These are phyloP conservation scores for Bidens hawaiensis DNA, from an alignment of 140 eudicot species.

Conservation along the genomic window DNA sequence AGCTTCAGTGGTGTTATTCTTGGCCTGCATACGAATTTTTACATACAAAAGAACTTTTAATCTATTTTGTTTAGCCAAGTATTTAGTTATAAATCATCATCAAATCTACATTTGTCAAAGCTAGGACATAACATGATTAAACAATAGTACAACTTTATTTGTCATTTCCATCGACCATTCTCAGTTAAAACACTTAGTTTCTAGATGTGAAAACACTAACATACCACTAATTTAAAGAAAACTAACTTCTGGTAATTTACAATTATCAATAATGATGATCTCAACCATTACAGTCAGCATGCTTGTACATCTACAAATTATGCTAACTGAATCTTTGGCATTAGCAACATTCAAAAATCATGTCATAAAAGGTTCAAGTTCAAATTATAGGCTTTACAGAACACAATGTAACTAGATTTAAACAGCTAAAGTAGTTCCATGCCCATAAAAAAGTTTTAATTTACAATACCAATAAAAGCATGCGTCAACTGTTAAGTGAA, in stretches of 20 bases:
- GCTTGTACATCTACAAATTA: neutral
- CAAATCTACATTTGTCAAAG: neutral
- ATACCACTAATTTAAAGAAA: neutral
- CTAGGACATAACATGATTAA: neutral
- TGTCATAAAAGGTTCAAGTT: neutral
- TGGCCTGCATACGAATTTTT: constrained; percentile 43
- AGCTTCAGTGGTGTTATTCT: constrained; percentile 73
- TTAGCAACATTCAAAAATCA: neutral
- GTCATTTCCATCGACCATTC: constrained; percentile 1
- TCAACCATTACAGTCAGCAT: constrained; percentile 4
- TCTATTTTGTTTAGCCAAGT: neutral
- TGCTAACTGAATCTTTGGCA: neutral
- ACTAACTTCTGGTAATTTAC: neutral
- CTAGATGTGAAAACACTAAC: neutral
- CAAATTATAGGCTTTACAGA: neutral
- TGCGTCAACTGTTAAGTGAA: neutral
- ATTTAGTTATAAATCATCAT: neutral
- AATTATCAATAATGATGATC: neutral
- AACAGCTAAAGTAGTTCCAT: neutral
- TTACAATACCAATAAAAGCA: neutral
- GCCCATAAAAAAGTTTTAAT: neutral
- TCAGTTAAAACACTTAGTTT: neutral
- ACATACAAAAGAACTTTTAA: neutral
- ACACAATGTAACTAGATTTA: neutral
- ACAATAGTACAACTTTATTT: neutral